These are phyloP conservation scores for Cadophora gregata DNA, from an alignment of 2,329 filamentous ascomycete species.

Conservation along the genomic window DNA sequence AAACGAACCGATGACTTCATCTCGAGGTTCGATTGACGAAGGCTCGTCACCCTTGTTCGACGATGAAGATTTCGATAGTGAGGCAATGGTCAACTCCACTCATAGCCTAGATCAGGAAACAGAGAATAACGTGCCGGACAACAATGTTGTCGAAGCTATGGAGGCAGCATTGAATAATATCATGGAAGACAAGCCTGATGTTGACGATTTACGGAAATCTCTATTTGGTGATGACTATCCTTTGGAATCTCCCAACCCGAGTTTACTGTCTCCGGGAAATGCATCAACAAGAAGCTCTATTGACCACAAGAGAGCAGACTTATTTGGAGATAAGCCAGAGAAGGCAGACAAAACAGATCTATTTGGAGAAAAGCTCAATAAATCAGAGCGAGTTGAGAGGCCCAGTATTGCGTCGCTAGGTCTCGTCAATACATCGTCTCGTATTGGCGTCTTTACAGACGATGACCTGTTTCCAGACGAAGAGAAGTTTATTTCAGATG, in stretches of 20 bases:
- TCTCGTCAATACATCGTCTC: constrained; percentile 83
- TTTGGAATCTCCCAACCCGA: constrained; percentile 51
- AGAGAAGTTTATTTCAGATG: constrained; percentile 83
- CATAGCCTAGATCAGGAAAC: constrained; percentile 79
- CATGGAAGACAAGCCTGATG: constrained; percentile 77
- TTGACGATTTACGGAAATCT: constrained; percentile 69
- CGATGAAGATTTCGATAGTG: constrained; percentile 78
- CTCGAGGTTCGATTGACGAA: constrained; percentile 76
- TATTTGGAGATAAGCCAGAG: constrained; percentile 54
- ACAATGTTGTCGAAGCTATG: constrained; percentile 87
- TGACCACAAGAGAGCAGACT: constrained; percentile 57
- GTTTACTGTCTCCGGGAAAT: constrained; percentile 58
- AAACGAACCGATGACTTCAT: constrained; percentile 45
- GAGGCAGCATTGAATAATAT: constrained; percentile 92
- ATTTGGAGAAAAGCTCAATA: constrained; percentile 47
- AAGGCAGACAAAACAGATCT: constrained; percentile 72
- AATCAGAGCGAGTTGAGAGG: constrained; percentile 60
- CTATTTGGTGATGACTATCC: constrained; percentile 64
- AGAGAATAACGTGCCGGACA: constrained; percentile 68
- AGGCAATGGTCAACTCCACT: constrained; percentile 73
- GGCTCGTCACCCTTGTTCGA: constrained; percentile 71
- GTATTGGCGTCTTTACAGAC: constrained; percentile 90
- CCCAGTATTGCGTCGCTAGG: constrained; percentile 92
- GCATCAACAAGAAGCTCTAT: constrained; percentile 67
- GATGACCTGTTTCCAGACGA: constrained; percentile 94